Evolutionary conservation across 805 yeast species (phyloP).

Genomic region (Tetrapisispora namnaoensis): DNA sequence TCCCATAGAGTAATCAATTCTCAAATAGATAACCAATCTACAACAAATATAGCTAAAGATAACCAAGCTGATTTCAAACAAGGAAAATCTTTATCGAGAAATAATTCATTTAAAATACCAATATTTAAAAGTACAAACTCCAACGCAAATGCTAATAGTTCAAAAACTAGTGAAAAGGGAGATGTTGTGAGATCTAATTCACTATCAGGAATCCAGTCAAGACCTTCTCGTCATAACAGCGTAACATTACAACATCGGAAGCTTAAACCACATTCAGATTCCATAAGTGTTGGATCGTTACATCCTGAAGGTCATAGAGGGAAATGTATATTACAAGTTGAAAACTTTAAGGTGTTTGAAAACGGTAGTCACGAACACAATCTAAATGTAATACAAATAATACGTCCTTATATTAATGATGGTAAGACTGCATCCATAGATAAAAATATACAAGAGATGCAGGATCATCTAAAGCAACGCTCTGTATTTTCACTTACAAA

Average conservation of each 20-base stretch:
- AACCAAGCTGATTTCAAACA: not conserved
- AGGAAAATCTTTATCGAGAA: not conserved
- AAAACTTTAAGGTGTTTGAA: slow-evolving; percentile 20
- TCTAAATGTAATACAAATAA: slow-evolving; percentile 16
- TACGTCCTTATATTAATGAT: slow-evolving; percentile 4
- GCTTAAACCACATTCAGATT: slow-evolving; percentile 17
- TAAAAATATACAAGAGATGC: not conserved
- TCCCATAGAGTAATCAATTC: not conserved
- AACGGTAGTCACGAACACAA: slow-evolving; percentile 26
- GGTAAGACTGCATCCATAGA: not conserved
- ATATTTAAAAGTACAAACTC: not conserved
- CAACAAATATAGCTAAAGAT: not conserved
- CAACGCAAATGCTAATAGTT: not conserved
- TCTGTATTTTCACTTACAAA: slow-evolving; percentile 16
- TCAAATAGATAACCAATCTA: not conserved
- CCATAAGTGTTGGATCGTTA: slow-evolving; percentile 14
- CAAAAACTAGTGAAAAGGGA: not conserved
- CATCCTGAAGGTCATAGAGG: slow-evolving; percentile 5
- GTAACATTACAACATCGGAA: not conserved
- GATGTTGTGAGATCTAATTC: slow-evolving; percentile 5
- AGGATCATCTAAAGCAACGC: slow-evolving; percentile 6
- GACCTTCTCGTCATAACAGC: slow-evolving; percentile 4
- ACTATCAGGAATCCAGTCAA: slow-evolving; percentile 5
- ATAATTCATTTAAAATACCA: not conserved
- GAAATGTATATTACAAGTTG: slow-evolving; percentile 16